Conservation (phyloP, 176 grass and related monocot species). For the Ananas comosus region DNA sequence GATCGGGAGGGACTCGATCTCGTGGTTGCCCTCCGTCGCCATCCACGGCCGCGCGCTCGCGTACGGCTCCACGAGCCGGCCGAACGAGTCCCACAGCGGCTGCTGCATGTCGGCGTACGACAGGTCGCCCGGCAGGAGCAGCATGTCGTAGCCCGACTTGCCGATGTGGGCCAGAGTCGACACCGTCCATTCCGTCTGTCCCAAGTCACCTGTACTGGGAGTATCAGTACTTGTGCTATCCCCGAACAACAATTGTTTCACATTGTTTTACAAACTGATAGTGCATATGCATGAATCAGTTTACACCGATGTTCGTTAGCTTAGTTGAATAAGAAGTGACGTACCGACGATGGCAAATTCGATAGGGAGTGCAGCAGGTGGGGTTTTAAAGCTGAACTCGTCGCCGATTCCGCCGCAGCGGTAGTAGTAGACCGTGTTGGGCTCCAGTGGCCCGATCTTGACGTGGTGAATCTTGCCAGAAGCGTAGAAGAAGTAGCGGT, state of each 20-base stretch:
- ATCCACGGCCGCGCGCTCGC: slow-evolving; percentile 80
- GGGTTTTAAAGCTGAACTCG: slow-evolving; percentile 71
- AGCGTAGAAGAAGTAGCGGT: slow-evolving; percentile 74
- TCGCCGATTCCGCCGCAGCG: slow-evolving; percentile 43
- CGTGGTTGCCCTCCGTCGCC: slow-evolving; percentile 90
- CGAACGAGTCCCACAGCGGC: slow-evolving; percentile 79
- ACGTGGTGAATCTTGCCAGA: slow-evolving; percentile 96
- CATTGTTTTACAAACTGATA: not conserved
- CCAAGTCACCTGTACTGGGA: slow-evolving; percentile 46
- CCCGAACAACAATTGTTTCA: not conserved
- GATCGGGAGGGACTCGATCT: slow-evolving; percentile 54
- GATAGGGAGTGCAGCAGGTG: slow-evolving; percentile 50
- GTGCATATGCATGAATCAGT: not conserved
- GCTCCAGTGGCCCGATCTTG: slow-evolving; percentile 68
- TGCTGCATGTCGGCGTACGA: slow-evolving; percentile 80
- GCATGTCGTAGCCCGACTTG: slow-evolving; percentile 53
- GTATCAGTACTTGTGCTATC: not conserved
- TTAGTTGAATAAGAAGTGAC: not conserved
- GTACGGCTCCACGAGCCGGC: slow-evolving; percentile 66
- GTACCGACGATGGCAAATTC: slow-evolving; percentile 54
- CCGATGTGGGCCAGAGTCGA: slow-evolving; percentile 65
- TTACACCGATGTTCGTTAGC: too few species aligned
- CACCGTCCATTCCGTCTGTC: slow-evolving; percentile 90
- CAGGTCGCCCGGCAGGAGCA: slow-evolving; percentile 84
- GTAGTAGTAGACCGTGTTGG: slow-evolving; percentile 72